Evolutionary conservation across 345 rosid species (phyloP).

Genomic region (Erodium maritimum): DNA sequence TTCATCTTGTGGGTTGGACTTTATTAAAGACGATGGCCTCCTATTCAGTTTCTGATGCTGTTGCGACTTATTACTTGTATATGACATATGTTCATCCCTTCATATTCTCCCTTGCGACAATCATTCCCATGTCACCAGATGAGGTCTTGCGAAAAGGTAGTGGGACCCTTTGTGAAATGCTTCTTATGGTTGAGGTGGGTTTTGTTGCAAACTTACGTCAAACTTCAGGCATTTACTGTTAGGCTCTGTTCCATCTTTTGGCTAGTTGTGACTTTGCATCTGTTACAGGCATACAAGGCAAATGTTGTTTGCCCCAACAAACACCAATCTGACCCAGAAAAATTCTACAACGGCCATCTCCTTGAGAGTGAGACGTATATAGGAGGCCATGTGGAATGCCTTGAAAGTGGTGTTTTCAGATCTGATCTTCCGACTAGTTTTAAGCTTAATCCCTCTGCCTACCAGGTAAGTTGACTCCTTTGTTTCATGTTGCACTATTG

Average conservation of each 20-base stretch:
- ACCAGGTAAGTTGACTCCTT: constrained; percentile 41
- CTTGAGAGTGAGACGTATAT: constrained; percentile 97
- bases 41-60: constrained; percentile 98
- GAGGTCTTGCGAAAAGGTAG: constrained; percentile 98
- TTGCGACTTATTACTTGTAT: constrained; percentile 84
- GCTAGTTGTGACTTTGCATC: constrained; percentile 4
- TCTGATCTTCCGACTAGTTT: constrained; percentile 88
- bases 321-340: constrained; percentile 80
- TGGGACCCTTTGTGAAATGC: constrained; percentile 99
- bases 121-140: constrained; percentile 96
- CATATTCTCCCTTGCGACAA: constrained; percentile 92
- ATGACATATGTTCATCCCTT: constrained; percentile 98
- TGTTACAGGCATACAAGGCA: constrained; percentile 69
- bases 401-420: constrained; percentile 97
- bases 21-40: constrained; percentile 84
- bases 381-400: constrained; percentile 98
- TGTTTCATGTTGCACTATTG: constrained; percentile 3
- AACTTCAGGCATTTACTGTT: not conserved
- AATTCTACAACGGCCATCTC: constrained; percentile 67
- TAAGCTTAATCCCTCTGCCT: constrained; percentile 74
- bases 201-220: not conserved
- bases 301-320: constrained; percentile 96
- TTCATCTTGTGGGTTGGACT: constrained; percentile 5
- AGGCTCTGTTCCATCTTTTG: not conserved
- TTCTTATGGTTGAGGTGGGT: constrained; percentile 92